Evolutionary conservation across 331 rosid genomes (phyloP).

Genomic region (Pyracantha coccinea): DNA sequence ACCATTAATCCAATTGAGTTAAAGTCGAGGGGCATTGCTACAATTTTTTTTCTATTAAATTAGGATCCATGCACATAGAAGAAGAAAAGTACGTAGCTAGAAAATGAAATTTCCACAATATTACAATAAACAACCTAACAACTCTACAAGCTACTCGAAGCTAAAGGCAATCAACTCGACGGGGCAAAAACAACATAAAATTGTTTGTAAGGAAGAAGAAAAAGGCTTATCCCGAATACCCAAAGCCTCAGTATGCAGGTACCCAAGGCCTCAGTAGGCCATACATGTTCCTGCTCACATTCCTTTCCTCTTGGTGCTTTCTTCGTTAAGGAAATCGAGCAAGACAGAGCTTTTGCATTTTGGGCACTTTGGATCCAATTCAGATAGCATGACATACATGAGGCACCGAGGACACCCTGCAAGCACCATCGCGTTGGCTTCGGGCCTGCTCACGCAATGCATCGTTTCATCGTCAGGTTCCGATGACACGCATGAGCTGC

Average conservation of each 20-base stretch:
- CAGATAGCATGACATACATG: constrained; percentile 18
- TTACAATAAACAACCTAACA: background rate
- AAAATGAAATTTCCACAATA: background rate
- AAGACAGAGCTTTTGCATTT: constrained; percentile 12
- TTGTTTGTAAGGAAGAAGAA: background rate
- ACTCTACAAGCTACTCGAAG: background rate
- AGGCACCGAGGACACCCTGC: constrained; percentile 18
- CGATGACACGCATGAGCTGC: constrained; percentile 11
- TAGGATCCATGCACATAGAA: background rate
- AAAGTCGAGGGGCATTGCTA: too few species aligned
- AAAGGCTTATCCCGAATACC: background rate
- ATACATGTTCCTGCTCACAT: background rate
- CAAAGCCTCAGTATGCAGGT: background rate
- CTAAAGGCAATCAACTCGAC: background rate
- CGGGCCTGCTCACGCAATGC: background rate
- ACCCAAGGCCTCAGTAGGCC: background rate
- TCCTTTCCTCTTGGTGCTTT: background rate
- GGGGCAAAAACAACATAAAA: background rate
- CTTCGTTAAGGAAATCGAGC: constrained; percentile 5
- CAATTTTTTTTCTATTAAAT: background rate
- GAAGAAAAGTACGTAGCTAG: background rate
- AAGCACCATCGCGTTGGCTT: constrained; percentile 4
- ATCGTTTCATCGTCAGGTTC: background rate
- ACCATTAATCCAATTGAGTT: too few species aligned
- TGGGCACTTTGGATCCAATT: constrained; percentile 13